These are phyloP conservation scores for Trichomonascus vanleenenianus DNA, from an alignment of 805 yeast species.

Conservation along the genomic window DNA sequence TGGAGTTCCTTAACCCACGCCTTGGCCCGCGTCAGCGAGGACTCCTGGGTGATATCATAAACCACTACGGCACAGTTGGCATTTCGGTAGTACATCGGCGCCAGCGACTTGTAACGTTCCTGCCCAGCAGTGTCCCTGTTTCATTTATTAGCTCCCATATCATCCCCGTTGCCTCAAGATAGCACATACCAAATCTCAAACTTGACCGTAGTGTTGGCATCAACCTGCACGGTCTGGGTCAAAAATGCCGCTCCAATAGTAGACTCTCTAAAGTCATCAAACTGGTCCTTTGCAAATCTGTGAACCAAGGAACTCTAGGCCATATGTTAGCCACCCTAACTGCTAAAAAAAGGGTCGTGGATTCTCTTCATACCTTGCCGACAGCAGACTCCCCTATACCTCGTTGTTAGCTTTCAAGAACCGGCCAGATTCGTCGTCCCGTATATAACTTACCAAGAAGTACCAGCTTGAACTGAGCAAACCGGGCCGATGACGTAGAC, in stretches of 20 bases:
- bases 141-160: slow-evolving; percentile 37
- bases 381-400: slow-evolving; percentile 63
- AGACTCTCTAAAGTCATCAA: slow-evolving; percentile 74
- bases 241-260: slow-evolving; percentile 99
- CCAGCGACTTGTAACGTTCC: slow-evolving; percentile 72
- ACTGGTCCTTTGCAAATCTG: slow-evolving; percentile 61
- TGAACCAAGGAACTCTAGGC: slow-evolving; percentile 66
- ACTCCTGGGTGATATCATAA: slow-evolving; percentile 62
- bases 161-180: too few species aligned
- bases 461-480: slow-evolving; percentile 59
- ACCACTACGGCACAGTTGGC: slow-evolving; percentile 82
- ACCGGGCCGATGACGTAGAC: slow-evolving; percentile 28
- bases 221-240: slow-evolving; percentile 61
- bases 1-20: slow-evolving; percentile 90
- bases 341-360: neutral
- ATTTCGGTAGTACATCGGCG: slow-evolving; percentile 78
- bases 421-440: neutral
- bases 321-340: slow-evolving; percentile 1
- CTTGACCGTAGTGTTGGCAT: slow-evolving; percentile 35
- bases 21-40: slow-evolving; percentile 68
- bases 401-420: slow-evolving; percentile 1
- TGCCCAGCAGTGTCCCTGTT: slow-evolving; percentile 94
- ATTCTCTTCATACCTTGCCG: slow-evolving; percentile 46
- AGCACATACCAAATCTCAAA: slow-evolving; percentile 39
- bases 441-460: slow-evolving; percentile 43